phyloP scores from a whole-genome alignment of 306 rosid species.

The Gastrolobium bilobum region DNA sequence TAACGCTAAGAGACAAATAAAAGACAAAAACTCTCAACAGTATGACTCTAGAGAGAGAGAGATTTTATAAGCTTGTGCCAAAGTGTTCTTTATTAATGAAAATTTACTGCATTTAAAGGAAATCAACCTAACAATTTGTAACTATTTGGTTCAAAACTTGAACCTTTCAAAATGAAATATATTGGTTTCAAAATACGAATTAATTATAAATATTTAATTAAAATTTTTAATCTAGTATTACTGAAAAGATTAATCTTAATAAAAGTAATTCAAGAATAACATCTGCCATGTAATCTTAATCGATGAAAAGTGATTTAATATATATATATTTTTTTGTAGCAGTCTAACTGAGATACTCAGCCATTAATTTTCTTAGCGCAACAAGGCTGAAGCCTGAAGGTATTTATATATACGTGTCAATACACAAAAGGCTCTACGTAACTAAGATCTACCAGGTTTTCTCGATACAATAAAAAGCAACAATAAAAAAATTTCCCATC shows the following conservation, averaged over 20 bases:
- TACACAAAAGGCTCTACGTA: slow-evolving; percentile 34
- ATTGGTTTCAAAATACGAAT: not conserved
- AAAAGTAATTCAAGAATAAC: not conserved
- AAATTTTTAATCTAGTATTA: not conserved
- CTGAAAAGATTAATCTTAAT: not conserved
- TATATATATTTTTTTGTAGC: too few relatives aligned
- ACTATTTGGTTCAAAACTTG: not conserved
- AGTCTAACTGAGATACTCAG: not conserved
- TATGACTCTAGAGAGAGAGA: not conserved
- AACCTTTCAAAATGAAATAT: not conserved
- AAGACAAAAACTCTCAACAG: slow-evolving; percentile 2
- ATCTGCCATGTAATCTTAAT: not conserved
- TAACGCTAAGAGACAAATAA: slow-evolving; percentile 1
- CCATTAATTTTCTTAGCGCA: not conserved
- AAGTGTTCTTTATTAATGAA: not conserved
- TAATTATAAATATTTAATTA: not conserved
- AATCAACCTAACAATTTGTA: not conserved
- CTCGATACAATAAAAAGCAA: not conserved
- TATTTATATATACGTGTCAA: slow-evolving; percentile 20
- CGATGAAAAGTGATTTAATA: too few relatives aligned
- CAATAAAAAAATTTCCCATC: not conserved
- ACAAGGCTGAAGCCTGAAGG: slow-evolving; percentile 23
- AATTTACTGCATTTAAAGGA: not conserved
- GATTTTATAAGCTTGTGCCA: not conserved
- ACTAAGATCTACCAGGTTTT: slow-evolving; percentile 12